phyloP scores from a whole-genome alignment of 2,329 filamentous ascomycete species.

The Alternaria sp. region DNA sequence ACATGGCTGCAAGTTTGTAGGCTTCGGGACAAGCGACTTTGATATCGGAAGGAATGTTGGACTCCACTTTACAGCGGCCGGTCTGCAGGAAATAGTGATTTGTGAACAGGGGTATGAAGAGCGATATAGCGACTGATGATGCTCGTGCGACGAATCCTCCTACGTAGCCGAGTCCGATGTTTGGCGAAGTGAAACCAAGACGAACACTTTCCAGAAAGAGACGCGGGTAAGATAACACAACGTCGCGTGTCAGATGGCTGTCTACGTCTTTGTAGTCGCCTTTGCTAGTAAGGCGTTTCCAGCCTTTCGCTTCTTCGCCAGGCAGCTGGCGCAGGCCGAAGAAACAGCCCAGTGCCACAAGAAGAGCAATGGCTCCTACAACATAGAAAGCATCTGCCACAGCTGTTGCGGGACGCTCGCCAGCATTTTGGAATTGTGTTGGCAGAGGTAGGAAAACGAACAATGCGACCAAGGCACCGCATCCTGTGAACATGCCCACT shows the following conservation, averaged over 20 bases:
- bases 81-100: slow-evolving; percentile 88
- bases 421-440: slow-evolving; percentile 76
- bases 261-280: slow-evolving; percentile 34
- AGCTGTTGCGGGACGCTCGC: slow-evolving; percentile 76
- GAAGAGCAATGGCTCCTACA: slow-evolving; percentile 75
- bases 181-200: slow-evolving; percentile 77
- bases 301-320: slow-evolving; percentile 82
- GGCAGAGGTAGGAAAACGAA: slow-evolving; percentile 86
- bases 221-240: slow-evolving; percentile 64
- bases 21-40: slow-evolving; percentile 86
- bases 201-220: slow-evolving; percentile 54
- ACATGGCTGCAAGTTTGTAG: slow-evolving; percentile 84
- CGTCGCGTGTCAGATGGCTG: slow-evolving; percentile 57
- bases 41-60: slow-evolving; percentile 65
- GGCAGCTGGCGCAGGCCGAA: slow-evolving; percentile 74
- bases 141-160: slow-evolving; percentile 95
- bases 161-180: slow-evolving; percentile 87
- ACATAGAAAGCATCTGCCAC: slow-evolving; percentile 89
- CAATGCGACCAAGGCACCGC: slow-evolving; percentile 87
- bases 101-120: slow-evolving; percentile 92
- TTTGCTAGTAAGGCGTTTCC: slow-evolving; percentile 55
- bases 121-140: slow-evolving; percentile 91
- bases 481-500: slow-evolving; percentile 91
- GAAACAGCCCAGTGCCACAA: slow-evolving; percentile 78
- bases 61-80: slow-evolving; percentile 74